Percentiles rank a stretch among this genome's conserved stretches.
Evolutionary conservation across 2,329 filamentous ascomycete species (phyloP).

Genomic region (Fusarium mangiferae): DNA sequence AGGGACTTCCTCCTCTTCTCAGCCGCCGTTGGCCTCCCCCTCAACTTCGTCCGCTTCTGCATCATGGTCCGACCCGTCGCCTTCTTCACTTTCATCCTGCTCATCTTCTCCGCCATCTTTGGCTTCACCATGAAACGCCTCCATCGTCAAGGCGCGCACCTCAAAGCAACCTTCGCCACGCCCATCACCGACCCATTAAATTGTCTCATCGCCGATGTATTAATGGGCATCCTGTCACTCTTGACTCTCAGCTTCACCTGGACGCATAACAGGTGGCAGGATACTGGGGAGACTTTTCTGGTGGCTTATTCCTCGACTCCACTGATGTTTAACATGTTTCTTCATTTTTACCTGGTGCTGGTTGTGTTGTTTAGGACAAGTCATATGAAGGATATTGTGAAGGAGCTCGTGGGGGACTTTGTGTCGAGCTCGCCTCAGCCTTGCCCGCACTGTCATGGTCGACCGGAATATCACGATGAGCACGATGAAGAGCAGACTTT

Average conservation of each 20-base stretch:
- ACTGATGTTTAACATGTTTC: slow-evolving; percentile 1
- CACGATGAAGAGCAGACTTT: background rate
- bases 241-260: background rate
- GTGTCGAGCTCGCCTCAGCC: background rate
- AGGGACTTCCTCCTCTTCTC: background rate
- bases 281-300: background rate
- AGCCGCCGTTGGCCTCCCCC: background rate
- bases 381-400: background rate
- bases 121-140: background rate
- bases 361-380: background rate
- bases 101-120: background rate
- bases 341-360: background rate
- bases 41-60: slow-evolving; percentile 5
- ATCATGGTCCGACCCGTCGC: background rate
- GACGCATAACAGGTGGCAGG: background rate
- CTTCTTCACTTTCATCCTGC: background rate
- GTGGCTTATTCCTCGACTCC: background rate
- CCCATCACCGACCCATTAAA: background rate
- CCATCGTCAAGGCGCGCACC: background rate
- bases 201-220: background rate
- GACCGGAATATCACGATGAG: background rate
- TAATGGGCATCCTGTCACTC: background rate
- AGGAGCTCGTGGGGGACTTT: background rate
- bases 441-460: background rate
- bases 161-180: background rate